phyloP scores from a whole-genome alignment of 345 rosid species.

The Arabidopsis thaliana region TAIR10.1 NC_003070.9:12000001-12000500 shows the following conservation, averaged over 20 bases:
- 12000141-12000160: neutral
- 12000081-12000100: neutral
- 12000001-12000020: conserved; percentile 68
- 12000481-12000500: conserved; percentile 48
- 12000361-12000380: neutral
- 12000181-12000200: neutral
- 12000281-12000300: conserved; percentile 67
- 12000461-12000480: conserved; percentile 62
- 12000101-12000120: neutral
- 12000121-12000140: conserved; percentile 4
- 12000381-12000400: neutral
- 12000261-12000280: conserved; percentile 82
- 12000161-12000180: neutral
- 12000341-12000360: neutral
- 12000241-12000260: conserved; percentile 75
- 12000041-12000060: conserved; percentile 85
- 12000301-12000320: neutral
- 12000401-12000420: neutral
- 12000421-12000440: conserved; percentile 89
- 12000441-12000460: conserved; percentile 71
- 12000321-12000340: neutral
- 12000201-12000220: neutral
- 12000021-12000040: conserved; percentile 71
- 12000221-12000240: conserved; percentile 51
- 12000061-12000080: conserved; percentile 45